These are phyloP conservation scores for Iberis pinnata DNA, from an alignment of 345 rosid species.

Conservation along the genomic window DNA sequence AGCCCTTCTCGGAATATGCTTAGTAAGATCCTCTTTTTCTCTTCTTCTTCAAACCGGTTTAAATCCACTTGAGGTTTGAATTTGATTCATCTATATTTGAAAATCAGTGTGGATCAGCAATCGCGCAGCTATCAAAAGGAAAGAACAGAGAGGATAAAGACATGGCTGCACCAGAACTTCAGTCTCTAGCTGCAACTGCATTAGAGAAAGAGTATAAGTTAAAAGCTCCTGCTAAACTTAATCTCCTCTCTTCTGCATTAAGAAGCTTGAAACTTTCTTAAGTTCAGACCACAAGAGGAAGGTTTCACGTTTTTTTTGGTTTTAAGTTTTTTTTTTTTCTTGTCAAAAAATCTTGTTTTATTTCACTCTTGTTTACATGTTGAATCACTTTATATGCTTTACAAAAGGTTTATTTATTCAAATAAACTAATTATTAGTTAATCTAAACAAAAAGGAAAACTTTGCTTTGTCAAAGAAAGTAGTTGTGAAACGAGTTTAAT, in stretches of 20 bases:
- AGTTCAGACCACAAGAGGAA: constrained; percentile 16
- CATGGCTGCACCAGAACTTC: constrained; percentile 53
- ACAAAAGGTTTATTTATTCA: not conserved
- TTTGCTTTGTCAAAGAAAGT: too few species aligned
- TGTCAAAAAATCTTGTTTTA: too few species aligned
- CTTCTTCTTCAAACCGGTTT: constrained; percentile 11
- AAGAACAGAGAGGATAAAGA: constrained; percentile 84
- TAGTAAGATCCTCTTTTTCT: constrained; percentile 47
- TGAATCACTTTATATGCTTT: not conserved
- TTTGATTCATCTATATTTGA: constrained; percentile 3
- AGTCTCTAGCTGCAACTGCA: constrained; percentile 55
- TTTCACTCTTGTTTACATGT: constrained; percentile 3
- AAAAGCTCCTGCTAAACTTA: constrained; percentile 61
- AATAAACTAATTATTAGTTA: too few species aligned
- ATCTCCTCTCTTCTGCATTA: constrained; percentile 56
- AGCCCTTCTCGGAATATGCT: constrained; percentile 82
- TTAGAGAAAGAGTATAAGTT: constrained; percentile 86
- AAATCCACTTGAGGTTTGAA: constrained; percentile 1
- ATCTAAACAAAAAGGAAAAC: too few species aligned
- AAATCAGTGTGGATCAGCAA: constrained; percentile 73
- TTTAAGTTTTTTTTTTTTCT: not conserved
- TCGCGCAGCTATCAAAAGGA: constrained; percentile 68
- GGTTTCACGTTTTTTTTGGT: constrained; percentile 1
- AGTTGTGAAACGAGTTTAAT: too few species aligned
- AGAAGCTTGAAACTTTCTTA: constrained; percentile 53